Base-by-base conservation (phyloP, 2,329 filamentous ascomycete genomes). In the Phyllosticta capitalensis region DNA sequence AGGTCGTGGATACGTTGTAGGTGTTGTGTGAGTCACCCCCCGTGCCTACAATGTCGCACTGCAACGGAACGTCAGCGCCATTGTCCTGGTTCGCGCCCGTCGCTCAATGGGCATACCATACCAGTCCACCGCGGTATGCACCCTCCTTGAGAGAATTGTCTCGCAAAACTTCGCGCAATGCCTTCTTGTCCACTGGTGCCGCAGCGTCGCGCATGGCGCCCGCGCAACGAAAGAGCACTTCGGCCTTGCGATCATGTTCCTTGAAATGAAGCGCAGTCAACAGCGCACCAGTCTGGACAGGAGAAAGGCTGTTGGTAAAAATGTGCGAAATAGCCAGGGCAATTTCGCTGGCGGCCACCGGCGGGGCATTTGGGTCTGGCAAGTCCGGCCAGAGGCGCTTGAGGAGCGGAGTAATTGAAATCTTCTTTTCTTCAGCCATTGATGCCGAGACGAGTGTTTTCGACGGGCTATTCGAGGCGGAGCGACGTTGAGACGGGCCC, bases 21-120 rank as follows among this genome's bases (percentile, higher is more conserved):
- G 94, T 99, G 74, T 95, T 90, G 80, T 97, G 92, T 20, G 88
- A 87, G 77, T 99, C 94, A 69, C 94, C 94, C 65, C 94, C 94
- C 7, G 94, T 99, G 66, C 94, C 94, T 61, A 99, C 94, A 71
- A 99, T 97, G 73, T 99, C 94, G 72, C 92, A 86, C 82, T 85
- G 64, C 10, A 12, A 33, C n/a, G 9, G 30, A 17, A 55, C 20
- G 53, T 58, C 5, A 33, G 50, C 50, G 5, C 50, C 50, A 14
- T 48, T 52, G 30, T 24, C 4, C 24, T 17, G 38, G 20, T 51
- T 21, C 24, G 22, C 33, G 10, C 17, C 4, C 3, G 22, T 22
- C 22, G 3, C 12, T 51, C 52, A 57, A 55, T 75, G 58, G 51
- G 54, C 50, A 45, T 63, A 61, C 66, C 86, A 76, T 79, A 95